A percentile compares a stretch with the other conserved stretches of the same genome.
phyloP scores from a whole-genome alignment of 2,329 filamentous ascomycete species.

The Aspergillus sp. region DNA sequence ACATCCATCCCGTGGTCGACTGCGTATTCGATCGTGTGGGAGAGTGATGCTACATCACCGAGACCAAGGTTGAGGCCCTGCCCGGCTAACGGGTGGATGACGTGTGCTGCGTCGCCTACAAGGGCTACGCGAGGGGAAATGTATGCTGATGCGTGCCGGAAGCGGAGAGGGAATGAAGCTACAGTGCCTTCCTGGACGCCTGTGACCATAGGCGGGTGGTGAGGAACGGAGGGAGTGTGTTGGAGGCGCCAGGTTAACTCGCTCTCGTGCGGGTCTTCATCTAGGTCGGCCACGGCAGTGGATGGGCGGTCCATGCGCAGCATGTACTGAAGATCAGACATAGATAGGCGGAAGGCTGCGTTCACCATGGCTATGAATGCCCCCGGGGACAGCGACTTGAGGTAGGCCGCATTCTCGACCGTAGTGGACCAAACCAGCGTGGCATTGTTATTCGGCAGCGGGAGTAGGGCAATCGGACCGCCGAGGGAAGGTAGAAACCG shows the following conservation, averaged over 20 bases:
- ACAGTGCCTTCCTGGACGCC: slow-evolving; percentile 75
- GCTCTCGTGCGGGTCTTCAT: slow-evolving; percentile 57
- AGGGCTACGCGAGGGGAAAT: slow-evolving; percentile 86
- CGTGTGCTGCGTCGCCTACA: slow-evolving; percentile 92
- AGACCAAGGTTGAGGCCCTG: slow-evolving; percentile 94
- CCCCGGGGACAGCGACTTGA: slow-evolving; percentile 70
- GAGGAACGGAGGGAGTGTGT: slow-evolving; percentile 60
- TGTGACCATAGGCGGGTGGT: slow-evolving; percentile 65
- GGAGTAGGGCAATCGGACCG: slow-evolving; percentile 87
- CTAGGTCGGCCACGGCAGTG: slow-evolving; percentile 13
- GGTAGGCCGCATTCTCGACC: slow-evolving; percentile 70
- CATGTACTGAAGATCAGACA: slow-evolving; percentile 80
- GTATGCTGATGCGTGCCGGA: slow-evolving; percentile 94
- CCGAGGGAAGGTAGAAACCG: slow-evolving; percentile 78
- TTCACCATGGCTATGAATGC: slow-evolving; percentile 90
- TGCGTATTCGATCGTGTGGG: slow-evolving; percentile 71
- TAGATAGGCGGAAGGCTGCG: slow-evolving; percentile 80
- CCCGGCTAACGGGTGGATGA: slow-evolving; percentile 88
- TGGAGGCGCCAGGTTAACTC: slow-evolving; percentile 82
- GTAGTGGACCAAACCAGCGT: slow-evolving; percentile 96
- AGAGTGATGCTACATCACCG: slow-evolving; percentile 79
- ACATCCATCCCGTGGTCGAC: slow-evolving; percentile 85
- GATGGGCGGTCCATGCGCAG: slow-evolving; percentile 58
- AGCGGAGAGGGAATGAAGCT: slow-evolving; percentile 85
- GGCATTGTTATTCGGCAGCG: slow-evolving; percentile 77